Evolutionary conservation across 83 land plant genomes (phyloP), one percentile per base, ranked within the genome.

Genomic region (Picea abies): DNA sequence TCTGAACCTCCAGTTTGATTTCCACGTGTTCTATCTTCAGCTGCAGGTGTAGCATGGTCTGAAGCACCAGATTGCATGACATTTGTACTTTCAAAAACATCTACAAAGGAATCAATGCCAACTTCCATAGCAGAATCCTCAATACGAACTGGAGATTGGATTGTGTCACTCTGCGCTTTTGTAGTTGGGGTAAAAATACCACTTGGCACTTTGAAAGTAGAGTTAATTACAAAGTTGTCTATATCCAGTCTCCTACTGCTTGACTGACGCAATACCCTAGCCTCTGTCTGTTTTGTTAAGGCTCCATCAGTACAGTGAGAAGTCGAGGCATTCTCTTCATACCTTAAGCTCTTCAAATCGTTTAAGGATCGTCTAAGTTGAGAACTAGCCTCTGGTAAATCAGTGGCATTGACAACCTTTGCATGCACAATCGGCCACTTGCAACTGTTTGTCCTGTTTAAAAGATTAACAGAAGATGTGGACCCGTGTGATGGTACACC

Each of bases 391-490:
- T 76, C 88, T 61, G 83, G 78, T 70, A 88, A 80, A 63, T 65
- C 80, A 62, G 83, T 26, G 56, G 90, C 86, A 58, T 80, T 84
- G 23, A 89, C 86, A 22, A 78, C 26, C 68, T 88, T 87, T 25
- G 86, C 86, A 83, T 91, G 91, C 67, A 91, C 75, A 84, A 89
- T 84, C 39, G 89, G 90, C 85, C 91, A 89, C 79, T 89, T 91
- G 60, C 82, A 82, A 69, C 95, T 93, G 84, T 75, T 87, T 69
- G 93, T 85, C 79, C 90, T 87, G 83, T 83, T 86, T 79, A 93
- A 78, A 8, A 23, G 9, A 78, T 25, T 78, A 41, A 29, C 23
- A 26, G 80, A 78, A 17, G 64, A 60, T 78, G 64, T 17, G 7
- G 62, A 60, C 41, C 60, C 44, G 14, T 61, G 65, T 60, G 39